Evolutionary conservation across 805 yeast genomes (phyloP).

Genomic region (Maudiozyma turicensis): DNA sequence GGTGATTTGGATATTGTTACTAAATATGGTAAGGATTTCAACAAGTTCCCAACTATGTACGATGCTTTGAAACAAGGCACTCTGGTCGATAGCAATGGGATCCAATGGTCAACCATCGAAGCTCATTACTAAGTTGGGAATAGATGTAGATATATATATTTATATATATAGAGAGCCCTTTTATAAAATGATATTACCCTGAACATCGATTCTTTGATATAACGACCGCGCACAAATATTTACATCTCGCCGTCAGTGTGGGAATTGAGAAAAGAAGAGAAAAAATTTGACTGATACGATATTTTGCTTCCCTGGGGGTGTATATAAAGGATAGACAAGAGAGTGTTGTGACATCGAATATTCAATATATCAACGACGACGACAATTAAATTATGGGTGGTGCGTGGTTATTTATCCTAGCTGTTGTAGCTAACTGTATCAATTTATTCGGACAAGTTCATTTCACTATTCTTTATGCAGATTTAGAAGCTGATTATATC

Average conservation of each 20-base stretch:
- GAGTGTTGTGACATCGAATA: background rate
- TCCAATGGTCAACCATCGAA: conserved; percentile 28
- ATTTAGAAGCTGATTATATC: conserved; percentile 91
- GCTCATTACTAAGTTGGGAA: conserved; percentile 5
- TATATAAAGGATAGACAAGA: too few species aligned
- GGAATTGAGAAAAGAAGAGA: too few species aligned
- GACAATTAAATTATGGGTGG: conserved; percentile 4
- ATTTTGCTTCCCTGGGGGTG: too few species aligned
- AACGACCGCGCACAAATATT: too few species aligned
- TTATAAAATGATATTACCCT: too few species aligned
- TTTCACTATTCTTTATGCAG: conserved; percentile 92
- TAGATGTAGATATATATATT: too few species aligned
- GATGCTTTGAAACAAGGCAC: conserved; percentile 17
- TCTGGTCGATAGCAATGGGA: conserved; percentile 14
- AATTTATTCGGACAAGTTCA: conserved; percentile 88
- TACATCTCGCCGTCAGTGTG: too few species aligned
- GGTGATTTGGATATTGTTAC: conserved; percentile 8
- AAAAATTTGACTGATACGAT: too few species aligned
- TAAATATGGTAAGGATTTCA: conserved; percentile 19
- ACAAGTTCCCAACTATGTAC: conserved; percentile 23
- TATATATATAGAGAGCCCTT: background rate
- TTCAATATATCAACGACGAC: background rate
- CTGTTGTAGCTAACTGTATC: conserved; percentile 77
- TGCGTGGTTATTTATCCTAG: conserved; percentile 44
- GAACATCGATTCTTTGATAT: too few species aligned